Conservation (phyloP, 306 rosid species). For the Prinsepia uniflora region DNA sequence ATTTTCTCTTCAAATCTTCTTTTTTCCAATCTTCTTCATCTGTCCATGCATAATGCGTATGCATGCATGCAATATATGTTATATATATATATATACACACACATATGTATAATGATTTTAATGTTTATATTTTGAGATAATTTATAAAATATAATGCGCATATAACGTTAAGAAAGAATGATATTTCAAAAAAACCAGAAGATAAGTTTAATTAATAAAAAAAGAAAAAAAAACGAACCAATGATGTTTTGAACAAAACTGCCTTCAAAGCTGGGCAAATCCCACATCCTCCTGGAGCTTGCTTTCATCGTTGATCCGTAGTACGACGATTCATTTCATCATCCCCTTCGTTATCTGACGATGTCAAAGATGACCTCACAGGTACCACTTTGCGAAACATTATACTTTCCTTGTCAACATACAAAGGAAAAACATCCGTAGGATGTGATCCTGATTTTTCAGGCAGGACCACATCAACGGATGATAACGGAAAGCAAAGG, state of each 20-base stretch:
- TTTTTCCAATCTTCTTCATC: constrained; percentile 3
- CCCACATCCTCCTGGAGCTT: not conserved
- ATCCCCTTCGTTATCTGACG: constrained; percentile 2
- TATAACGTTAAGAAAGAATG: not conserved
- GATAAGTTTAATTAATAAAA: not conserved
- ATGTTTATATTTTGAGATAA: too few relatives aligned
- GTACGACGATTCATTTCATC: not conserved
- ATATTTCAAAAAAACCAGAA: too few relatives aligned
- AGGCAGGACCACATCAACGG: not conserved
- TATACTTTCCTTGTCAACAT: constrained; percentile 2
- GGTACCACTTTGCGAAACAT: constrained; percentile 2
- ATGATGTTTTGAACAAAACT: constrained; percentile 10
- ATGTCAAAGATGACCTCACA: not conserved
- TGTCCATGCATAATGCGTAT: not conserved
- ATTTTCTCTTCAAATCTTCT: not conserved
- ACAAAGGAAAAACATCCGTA: not conserved
- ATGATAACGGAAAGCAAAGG: constrained; percentile 12
- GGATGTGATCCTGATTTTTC: not conserved
- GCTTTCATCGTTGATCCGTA: not conserved
- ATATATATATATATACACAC: not conserved
- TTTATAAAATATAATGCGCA: not conserved
- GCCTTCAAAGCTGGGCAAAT: constrained; percentile 22
- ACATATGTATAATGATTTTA: not conserved
- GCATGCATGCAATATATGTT: not conserved
- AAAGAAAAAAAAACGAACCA: constrained; percentile 2